phyloP scores from a whole-genome alignment of 805 yeast genomes.

The Ogataea trehaloabstinens region DNA sequence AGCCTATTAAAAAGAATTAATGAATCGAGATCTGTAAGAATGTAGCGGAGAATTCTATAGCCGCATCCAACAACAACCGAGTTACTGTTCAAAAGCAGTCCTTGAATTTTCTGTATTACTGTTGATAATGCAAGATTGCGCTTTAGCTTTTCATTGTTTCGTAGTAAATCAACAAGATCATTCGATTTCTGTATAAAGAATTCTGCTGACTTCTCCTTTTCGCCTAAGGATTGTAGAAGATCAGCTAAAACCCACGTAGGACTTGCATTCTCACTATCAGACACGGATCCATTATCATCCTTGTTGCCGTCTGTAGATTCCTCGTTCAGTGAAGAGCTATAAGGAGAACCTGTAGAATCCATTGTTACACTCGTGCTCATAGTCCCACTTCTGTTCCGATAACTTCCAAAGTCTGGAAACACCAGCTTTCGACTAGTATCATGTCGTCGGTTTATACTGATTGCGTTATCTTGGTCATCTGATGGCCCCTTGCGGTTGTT shows the following conservation, averaged over 20 bases:
- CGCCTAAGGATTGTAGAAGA: conserved; percentile 55
- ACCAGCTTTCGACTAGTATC: conserved; percentile 2
- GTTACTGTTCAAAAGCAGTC: conserved; percentile 48
- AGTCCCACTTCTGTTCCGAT: conserved; percentile 25
- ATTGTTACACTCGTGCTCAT: conserved; percentile 17
- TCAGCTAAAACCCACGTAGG: conserved; percentile 67
- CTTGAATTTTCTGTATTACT: conserved; percentile 53
- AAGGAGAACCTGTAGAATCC: conserved; percentile 14
- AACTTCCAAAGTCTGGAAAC: conserved; percentile 22
- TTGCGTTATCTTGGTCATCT: conserved; percentile 4
- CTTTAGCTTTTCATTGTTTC: conserved; percentile 56
- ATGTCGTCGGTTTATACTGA: background rate
- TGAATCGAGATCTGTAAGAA: conserved; percentile 54
- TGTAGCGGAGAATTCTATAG: conserved; percentile 67
- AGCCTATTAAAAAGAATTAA: conserved; percentile 50
- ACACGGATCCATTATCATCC: conserved; percentile 2
- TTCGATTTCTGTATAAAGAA: conserved; percentile 60
- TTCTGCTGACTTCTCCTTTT: conserved; percentile 47
- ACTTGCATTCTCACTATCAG: conserved; percentile 23
- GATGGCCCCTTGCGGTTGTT: background rate
- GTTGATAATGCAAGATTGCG: conserved; percentile 61
- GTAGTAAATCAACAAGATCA: conserved; percentile 56
- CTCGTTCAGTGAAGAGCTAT: conserved; percentile 16
- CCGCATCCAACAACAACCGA: conserved; percentile 71
- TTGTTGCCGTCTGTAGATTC: conserved; percentile 7